Percentiles rank a stretch among this genome's conserved stretches.
phyloP scores from a whole-genome alignment of 805 yeast genomes.

The Yamadazyma sp. region DNA sequence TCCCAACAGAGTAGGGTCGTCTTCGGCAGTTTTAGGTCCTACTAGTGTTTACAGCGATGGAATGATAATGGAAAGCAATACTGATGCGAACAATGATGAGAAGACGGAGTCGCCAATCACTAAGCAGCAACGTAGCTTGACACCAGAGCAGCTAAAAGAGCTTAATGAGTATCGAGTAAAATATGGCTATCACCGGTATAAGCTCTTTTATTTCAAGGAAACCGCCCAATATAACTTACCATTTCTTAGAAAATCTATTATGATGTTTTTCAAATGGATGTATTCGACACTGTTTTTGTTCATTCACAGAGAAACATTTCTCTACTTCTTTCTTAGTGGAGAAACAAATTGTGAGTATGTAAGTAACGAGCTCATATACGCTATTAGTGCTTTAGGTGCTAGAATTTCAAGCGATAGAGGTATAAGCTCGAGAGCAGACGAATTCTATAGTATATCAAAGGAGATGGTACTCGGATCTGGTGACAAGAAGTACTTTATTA shows the following conservation, averaged over 20 bases:
- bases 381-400: slow-evolving; percentile 14
- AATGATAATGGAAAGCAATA: slow-evolving; percentile 4
- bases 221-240: background rate
- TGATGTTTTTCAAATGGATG: slow-evolving; percentile 13
- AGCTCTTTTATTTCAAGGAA: slow-evolving; percentile 10
- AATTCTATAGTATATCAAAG: slow-evolving; percentile 11
- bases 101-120: background rate
- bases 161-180: slow-evolving; percentile 3
- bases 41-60: slow-evolving; percentile 15
- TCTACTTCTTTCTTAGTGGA: slow-evolving; percentile 17
- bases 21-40: slow-evolving; percentile 12
- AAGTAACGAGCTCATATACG: slow-evolving; percentile 10
- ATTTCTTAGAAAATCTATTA: slow-evolving; percentile 8
- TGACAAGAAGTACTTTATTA: slow-evolving; percentile 5
- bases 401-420: slow-evolving; percentile 6
- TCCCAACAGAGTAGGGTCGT: slow-evolving; percentile 3
- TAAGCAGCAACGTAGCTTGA: background rate
- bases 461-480: slow-evolving; percentile 6
- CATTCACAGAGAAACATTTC: slow-evolving; percentile 14
- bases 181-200: slow-evolving; percentile 8
- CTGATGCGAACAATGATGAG: background rate
- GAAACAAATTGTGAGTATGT: slow-evolving; percentile 16
- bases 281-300: slow-evolving; percentile 12
- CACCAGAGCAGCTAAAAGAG: slow-evolving; percentile 4
- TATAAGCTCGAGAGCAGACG: slow-evolving; percentile 8